Evolutionary conservation across 352 stramenopile species (phyloP), one percentile per base, ranked within the genome.

Genomic region (Elongisporangium anandrum): DNA sequence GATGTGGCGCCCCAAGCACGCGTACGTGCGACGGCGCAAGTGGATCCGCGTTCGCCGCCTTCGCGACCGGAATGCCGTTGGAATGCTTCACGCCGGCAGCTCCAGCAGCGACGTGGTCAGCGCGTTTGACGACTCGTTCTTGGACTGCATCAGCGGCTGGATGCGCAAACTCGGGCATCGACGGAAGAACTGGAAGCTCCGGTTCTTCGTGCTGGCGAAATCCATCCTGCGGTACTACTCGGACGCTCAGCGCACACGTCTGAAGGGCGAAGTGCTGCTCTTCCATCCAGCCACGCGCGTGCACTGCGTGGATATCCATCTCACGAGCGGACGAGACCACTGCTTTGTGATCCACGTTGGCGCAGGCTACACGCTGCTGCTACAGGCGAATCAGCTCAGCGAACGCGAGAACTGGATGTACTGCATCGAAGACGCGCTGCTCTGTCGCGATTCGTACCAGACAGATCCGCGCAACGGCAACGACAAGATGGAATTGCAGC

Each of bases 381-480:
- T 92, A 6, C 76, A 92, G 62, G 79, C 82, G 3, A 65, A 72
- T 4, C 72, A 73, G 47, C 54, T 89, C 12, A 70, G 70, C 13
- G 82, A 90, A 19, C 78, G 82, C 4, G 82, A 92, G 60, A 85
- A 87, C 49, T 92, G 82, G 82, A 85, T 92, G 57, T 92, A 88
- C 62, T 87, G 78, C 54, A 84, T 92, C 20, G 82, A 92, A 68
- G 82, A 92, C 26, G 79, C 79, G 1, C 50, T 92, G 17, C 60
- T 92, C 1, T 92, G 82, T 59, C 78, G 82, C 10, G 78, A 92
- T 15, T 92, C 82, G 52, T 92, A 90, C 62, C 61, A 77, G 10
- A 17, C 34, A 17, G 34, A 45, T 12, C 10, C 34, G 13, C 68
- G 82, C 7, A 62, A 78, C 38, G 52, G 59, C 24, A 51, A 47